These are phyloP conservation scores for Boletus tylopilopsis DNA, from an alignment of 768 basidiomycete genomes.

Conservation along the genomic window DNA sequence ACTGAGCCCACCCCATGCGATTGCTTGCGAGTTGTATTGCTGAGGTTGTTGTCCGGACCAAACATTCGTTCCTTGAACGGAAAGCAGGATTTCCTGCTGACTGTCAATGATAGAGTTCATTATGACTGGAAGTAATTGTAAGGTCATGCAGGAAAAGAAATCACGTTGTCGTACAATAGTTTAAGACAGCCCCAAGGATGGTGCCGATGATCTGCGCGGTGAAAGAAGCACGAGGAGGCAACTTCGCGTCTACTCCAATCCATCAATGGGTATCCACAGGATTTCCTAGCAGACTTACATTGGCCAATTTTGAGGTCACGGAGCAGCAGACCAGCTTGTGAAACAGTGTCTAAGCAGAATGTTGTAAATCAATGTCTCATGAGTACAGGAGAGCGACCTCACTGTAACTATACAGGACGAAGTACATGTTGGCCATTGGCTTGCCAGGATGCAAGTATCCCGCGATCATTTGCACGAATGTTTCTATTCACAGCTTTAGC, in stretches of 20 bases:
- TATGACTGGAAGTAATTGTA: constrained; percentile 38
- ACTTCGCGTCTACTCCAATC: constrained; percentile 39
- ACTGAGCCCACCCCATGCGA: constrained; percentile 38
- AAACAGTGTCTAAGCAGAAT: constrained; percentile 41
- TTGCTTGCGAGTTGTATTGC: constrained; percentile 30
- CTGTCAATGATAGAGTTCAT: constrained; percentile 56
- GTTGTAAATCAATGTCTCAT: constrained; percentile 38
- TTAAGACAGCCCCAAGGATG: constrained; percentile 47
- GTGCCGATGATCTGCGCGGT: constrained; percentile 56
- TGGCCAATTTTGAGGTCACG: constrained; percentile 50
- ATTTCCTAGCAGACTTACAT: constrained; percentile 8
- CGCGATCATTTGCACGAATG: constrained; percentile 35
- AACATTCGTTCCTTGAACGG: constrained; percentile 48
- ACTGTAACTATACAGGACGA: constrained; percentile 46
- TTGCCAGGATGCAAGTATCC: constrained; percentile 35
- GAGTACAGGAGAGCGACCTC: constrained; percentile 5
- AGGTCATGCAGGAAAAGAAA: background rate
- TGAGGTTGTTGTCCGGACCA: constrained; percentile 32
- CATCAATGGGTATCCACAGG: constrained; percentile 32
- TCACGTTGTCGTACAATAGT: constrained; percentile 34
- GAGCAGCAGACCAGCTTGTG: constrained; percentile 48
- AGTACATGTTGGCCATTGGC: constrained; percentile 44
- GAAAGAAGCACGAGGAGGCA: constrained; percentile 63
- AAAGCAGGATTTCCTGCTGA: constrained; percentile 48
- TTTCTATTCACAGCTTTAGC: constrained; percentile 12